Conservation (phyloP, 768 basidiomycete species). For the Cystofilobasidium capitatum region DNA sequence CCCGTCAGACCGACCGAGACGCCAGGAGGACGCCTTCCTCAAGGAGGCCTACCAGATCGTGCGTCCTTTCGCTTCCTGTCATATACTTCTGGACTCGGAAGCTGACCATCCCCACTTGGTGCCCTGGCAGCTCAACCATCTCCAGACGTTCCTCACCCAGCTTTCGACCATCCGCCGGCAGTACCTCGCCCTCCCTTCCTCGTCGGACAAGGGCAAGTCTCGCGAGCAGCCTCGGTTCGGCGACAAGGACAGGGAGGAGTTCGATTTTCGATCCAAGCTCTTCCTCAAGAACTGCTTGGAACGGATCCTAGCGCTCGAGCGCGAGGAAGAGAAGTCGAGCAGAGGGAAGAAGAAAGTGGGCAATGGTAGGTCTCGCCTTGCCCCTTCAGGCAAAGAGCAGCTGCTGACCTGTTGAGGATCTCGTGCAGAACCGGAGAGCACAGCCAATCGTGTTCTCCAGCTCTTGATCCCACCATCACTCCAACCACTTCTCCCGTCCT, state of each 20-base stretch:
- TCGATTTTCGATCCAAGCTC: slow-evolving; percentile 81
- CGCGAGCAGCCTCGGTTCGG: slow-evolving; percentile 45
- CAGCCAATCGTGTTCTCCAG: slow-evolving; percentile 25
- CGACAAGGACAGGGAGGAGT: slow-evolving; percentile 87
- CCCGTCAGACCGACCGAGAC: neutral
- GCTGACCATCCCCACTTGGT: slow-evolving; percentile 51
- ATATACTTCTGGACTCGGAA: slow-evolving; percentile 46
- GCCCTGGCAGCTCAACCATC: slow-evolving; percentile 1
- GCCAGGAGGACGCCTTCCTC: slow-evolving; percentile 51
- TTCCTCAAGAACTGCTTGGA: slow-evolving; percentile 78
- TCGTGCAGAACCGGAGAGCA: slow-evolving; percentile 19
- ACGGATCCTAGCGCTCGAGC: slow-evolving; percentile 75
- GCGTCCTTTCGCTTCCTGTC: slow-evolving; percentile 8
- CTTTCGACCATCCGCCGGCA: slow-evolving; percentile 67
- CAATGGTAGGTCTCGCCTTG: neutral
- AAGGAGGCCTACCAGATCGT: slow-evolving; percentile 67
- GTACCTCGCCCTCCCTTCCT: slow-evolving; percentile 65
- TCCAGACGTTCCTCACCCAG: slow-evolving; percentile 40
- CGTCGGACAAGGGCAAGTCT: slow-evolving; percentile 35
- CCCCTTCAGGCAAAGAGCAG: neutral
- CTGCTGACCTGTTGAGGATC: neutral
- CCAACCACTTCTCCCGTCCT: slow-evolving; percentile 60
- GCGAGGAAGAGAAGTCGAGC: slow-evolving; percentile 54
- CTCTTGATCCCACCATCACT: slow-evolving; percentile 53
- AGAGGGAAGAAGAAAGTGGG: neutral